A percentile compares a stretch with the other conserved stretches of the same genome.
Evolutionary conservation across 805 yeast genomes (phyloP).

Genomic region (Clavispora carvajalis): DNA sequence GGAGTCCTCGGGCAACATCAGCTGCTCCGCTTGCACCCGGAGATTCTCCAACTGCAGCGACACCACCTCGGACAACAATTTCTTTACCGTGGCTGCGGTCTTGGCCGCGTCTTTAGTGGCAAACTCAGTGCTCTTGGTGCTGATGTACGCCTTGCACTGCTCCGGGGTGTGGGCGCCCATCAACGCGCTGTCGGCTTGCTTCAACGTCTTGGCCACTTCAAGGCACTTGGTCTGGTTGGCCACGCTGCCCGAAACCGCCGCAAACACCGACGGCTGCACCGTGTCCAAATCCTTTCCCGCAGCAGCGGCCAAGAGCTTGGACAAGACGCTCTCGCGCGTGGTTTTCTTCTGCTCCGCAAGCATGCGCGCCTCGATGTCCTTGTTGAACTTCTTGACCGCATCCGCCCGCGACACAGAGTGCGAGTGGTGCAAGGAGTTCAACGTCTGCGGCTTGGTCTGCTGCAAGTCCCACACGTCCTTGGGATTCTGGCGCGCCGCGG

Average conservation of each 20-base stretch:
- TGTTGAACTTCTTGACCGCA: conserved; percentile 28
- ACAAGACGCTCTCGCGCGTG: conserved; percentile 45
- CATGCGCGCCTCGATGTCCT: conserved; percentile 38
- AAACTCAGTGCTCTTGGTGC: conserved; percentile 33
- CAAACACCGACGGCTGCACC: conserved; percentile 13
- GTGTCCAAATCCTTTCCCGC: conserved; percentile 20
- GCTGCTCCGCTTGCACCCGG: conserved; percentile 23
- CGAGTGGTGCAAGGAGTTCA: conserved; percentile 22
- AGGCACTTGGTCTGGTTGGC: conserved; percentile 32
- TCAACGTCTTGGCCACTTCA: conserved; percentile 26
- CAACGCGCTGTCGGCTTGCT: conserved; percentile 23
- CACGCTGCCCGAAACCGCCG: conserved; percentile 9
- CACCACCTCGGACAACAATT: conserved; percentile 32
- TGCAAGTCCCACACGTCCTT: conserved; percentile 48
- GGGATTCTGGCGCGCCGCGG: conserved; percentile 53
- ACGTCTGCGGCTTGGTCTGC: conserved; percentile 37
- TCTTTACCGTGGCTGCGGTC: conserved; percentile 29
- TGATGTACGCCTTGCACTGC: conserved; percentile 20
- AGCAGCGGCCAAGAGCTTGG: conserved; percentile 35
- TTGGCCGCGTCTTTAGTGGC: conserved; percentile 25
- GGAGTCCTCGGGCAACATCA: conserved; percentile 24
- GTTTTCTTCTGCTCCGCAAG: conserved; percentile 33
- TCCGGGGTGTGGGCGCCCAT: conserved; percentile 16
- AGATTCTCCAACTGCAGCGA: conserved; percentile 29
- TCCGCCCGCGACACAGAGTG: conserved; percentile 5